Percentiles rank a stretch among this genome's conserved stretches.
These are phyloP conservation scores for Pichia sp. DNA, from an alignment of 1,139 yeast genomes.

Conservation along the genomic window DNA sequence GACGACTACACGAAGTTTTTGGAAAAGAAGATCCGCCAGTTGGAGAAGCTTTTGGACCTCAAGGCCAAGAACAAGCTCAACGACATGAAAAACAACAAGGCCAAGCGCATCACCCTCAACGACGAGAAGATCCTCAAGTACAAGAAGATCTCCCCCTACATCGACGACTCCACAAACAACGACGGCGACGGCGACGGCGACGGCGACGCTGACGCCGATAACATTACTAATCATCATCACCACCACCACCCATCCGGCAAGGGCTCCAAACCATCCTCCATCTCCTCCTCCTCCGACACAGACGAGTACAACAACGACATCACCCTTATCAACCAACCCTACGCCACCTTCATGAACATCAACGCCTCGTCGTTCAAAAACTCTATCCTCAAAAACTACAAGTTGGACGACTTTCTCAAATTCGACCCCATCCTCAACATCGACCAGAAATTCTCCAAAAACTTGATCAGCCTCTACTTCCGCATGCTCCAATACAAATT, in stretches of 20 bases:
- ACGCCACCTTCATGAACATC: constrained; percentile 9
- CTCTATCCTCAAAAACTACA: constrained; percentile 11
- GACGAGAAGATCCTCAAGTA: constrained; percentile 35
- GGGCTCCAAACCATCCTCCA: background rate
- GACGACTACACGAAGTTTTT: constrained; percentile 51
- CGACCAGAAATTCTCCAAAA: constrained; percentile 42
- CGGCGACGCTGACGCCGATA: background rate
- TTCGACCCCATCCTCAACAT: constrained; percentile 46
- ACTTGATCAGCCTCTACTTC: constrained; percentile 46
- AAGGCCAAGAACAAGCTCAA: constrained; percentile 5
- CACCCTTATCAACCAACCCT: constrained; percentile 4
- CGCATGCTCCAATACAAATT: constrained; percentile 49
- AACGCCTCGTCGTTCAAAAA: constrained; percentile 1
- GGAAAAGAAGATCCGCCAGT: constrained; percentile 46
- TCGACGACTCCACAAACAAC: constrained; percentile 11
- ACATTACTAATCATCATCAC: too few species aligned
- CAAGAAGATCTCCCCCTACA: constrained; percentile 40
- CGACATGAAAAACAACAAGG: background rate
- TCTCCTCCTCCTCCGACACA: constrained; percentile 1
- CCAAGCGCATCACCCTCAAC: constrained; percentile 8
- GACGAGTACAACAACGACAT: constrained; percentile 4
- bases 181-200: background rate
- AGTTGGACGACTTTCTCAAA: constrained; percentile 37
- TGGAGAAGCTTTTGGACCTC: constrained; percentile 42
- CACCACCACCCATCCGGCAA: too few species aligned